These are phyloP conservation scores for Lignosus rhinocerotis DNA, from an alignment of 1,284 basidiomycete species.

Conservation along the genomic window DNA sequence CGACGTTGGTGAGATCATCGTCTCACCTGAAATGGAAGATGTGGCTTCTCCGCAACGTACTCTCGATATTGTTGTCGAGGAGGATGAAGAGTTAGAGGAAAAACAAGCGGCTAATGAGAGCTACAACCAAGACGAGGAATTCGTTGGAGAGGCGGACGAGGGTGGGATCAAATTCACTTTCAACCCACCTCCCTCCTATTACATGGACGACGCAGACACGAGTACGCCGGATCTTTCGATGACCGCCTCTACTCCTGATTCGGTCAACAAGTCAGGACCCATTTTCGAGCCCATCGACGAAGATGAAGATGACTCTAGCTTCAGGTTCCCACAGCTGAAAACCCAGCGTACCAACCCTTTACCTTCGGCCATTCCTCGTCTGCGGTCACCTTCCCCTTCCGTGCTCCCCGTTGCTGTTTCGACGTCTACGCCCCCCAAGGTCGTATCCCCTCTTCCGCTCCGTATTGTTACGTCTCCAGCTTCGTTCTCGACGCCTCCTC, in stretches of 20 bases:
- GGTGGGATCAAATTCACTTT: slow-evolving; percentile 73
- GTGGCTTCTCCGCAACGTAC: slow-evolving; percentile 28
- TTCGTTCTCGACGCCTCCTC: slow-evolving; percentile 44
- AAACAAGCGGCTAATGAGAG: slow-evolving; percentile 27
- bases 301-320: slow-evolving; percentile 34
- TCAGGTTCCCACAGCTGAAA: slow-evolving; percentile 26
- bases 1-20: slow-evolving; percentile 51
- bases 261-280: slow-evolving; percentile 11
- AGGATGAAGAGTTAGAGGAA: slow-evolving; percentile 38
- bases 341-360: slow-evolving; percentile 29
- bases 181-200: slow-evolving; percentile 46
- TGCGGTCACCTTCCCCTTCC: slow-evolving; percentile 37
- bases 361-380: slow-evolving; percentile 57
- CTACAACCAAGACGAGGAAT: slow-evolving; percentile 42
- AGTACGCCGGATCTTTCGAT: slow-evolving; percentile 23
- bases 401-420: slow-evolving; percentile 26
- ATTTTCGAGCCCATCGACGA: slow-evolving; percentile 31
- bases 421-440: slow-evolving; percentile 25
- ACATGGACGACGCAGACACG: slow-evolving; percentile 17
- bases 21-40: slow-evolving; percentile 39
- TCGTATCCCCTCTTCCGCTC: slow-evolving; percentile 25
- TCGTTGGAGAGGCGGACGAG: slow-evolving; percentile 48
- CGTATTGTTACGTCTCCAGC: slow-evolving; percentile 24
- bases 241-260: slow-evolving; percentile 20
- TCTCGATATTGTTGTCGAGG: slow-evolving; percentile 44